Base-by-base conservation (phyloP, 345 rosid species). In the Limnanthes douglasii region DNA sequence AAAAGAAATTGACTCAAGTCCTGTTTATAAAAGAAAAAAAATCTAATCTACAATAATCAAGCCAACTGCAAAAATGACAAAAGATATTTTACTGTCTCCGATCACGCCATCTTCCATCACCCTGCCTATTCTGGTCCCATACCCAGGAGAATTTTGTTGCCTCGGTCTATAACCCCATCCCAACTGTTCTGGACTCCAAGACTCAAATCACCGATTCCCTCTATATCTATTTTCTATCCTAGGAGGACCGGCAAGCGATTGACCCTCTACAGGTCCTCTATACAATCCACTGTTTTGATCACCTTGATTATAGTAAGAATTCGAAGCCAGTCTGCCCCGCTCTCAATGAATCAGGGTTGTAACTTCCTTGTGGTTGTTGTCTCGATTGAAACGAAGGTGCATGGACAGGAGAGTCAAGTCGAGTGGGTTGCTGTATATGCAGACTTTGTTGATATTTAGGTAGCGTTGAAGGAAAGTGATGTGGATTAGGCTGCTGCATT, bases 171-270 rank as follows among this genome's bases (percentile, higher is more conserved):
- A n/a, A n/a, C n/a, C n/a, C n/a, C n/a, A n/a, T n/a, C n/a, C n/a
- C n/a, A n/a, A n/a, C n/a, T 69, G 52, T 24, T 86, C 94, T 0
- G 86, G 94, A 61, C 94, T 78, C 94, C 94, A 81, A 2, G 96
- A 81, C 51, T 81, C 94, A 26, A 50, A 81, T 13, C 65, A 94
- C n/a, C 53, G 63, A 43, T 52, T 38, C 9, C 56, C 43, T 3
- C 12, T 50, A 44, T 43, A 36, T 48, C 41, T 57, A 34, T 65
- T 71, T 50, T 66, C 68, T 22, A 56, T 66, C 46, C 51, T 13
- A 9, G 15, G 49, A 37, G 44, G 61, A 38, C 51, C 66, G 27
- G 68, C 43, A 37, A 27, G 43, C 31, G 52, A 15, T 43, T 54
- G 65, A 41, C 43, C 45, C 56, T 44, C 68, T 35, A 33, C 22